These are phyloP conservation scores for Tetratostichococcus sp. DNA, from an alignment of 139 green algal species.

Conservation along the genomic window DNA sequence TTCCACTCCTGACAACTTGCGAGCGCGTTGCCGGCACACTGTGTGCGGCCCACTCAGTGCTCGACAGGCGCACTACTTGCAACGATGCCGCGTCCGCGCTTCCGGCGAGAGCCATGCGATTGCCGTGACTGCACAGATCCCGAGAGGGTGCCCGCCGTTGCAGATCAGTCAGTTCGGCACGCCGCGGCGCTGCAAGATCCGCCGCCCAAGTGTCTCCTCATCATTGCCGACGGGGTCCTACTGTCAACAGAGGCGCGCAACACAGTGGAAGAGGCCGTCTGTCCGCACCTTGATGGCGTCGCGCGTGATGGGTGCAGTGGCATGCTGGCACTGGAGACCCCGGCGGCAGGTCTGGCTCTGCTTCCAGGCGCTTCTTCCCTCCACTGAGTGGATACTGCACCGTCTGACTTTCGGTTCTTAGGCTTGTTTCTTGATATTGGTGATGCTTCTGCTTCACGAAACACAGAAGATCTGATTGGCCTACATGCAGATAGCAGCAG, in stretches of 20 bases:
- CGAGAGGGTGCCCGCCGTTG: background rate
- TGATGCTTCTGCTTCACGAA: too few species aligned
- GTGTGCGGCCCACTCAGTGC: too few species aligned
- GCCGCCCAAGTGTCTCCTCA: slow-evolving; percentile 51
- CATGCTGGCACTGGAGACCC: slow-evolving; percentile 26
- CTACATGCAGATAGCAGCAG: background rate
- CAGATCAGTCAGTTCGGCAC: background rate
- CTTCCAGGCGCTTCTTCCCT: too few species aligned
- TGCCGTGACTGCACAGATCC: slow-evolving; percentile 20
- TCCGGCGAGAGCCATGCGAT: slow-evolving; percentile 22
- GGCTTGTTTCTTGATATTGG: too few species aligned
- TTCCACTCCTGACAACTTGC: too few species aligned
- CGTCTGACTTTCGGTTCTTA: too few species aligned
- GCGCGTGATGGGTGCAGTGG: slow-evolving; percentile 35
- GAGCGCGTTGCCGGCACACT: too few species aligned
- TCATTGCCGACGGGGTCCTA: slow-evolving; percentile 23
- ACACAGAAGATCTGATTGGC: too few species aligned
- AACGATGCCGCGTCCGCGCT: slow-evolving; percentile 19
- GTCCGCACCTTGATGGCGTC: slow-evolving; percentile 43
- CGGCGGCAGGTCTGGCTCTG: background rate
- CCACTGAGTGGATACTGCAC: too few species aligned
- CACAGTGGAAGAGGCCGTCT: slow-evolving; percentile 6
- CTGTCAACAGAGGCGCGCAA: background rate
- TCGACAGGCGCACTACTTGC: too few species aligned
- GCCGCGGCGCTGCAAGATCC: slow-evolving; percentile 26